Conservation (phyloP, 345 rosid species). For the Cardamine resedifolia region DNA sequence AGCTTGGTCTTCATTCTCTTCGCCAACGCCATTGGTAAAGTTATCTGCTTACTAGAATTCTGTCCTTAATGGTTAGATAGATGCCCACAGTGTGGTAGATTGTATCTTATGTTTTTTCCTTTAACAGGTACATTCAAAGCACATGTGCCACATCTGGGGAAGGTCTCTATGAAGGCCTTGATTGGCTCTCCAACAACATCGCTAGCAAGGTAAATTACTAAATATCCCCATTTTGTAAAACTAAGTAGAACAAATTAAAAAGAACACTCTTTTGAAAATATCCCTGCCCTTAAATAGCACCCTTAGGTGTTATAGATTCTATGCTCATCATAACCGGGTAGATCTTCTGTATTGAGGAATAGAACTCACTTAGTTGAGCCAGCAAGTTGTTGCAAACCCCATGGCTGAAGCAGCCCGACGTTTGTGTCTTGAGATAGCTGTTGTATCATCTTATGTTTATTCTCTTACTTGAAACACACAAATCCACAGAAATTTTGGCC, state of each 20-base stretch:
- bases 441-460: neutral
- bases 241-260: neutral
- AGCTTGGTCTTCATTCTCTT: constrained; percentile 91
- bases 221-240: neutral
- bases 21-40: constrained; percentile 90
- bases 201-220: constrained; percentile 50
- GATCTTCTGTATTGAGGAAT: neutral
- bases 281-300: neutral
- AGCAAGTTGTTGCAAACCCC: neutral
- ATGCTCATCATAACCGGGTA: neutral
- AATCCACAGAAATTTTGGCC: neutral
- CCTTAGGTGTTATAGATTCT: neutral
- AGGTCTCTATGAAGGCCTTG: constrained; percentile 80
- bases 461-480: neutral
- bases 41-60: neutral
- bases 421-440: neutral
- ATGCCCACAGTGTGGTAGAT: neutral
- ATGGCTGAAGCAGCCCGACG: neutral
- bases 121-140: constrained; percentile 79
- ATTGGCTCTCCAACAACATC: constrained; percentile 86
- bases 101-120: neutral
- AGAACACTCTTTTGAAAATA: neutral
- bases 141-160: constrained; percentile 82
- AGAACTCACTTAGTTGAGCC: neutral
- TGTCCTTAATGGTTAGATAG: neutral